Evolutionary conservation across 2,329 filamentous ascomycete species (phyloP).

Genomic region (Colletotrichum sp.): DNA sequence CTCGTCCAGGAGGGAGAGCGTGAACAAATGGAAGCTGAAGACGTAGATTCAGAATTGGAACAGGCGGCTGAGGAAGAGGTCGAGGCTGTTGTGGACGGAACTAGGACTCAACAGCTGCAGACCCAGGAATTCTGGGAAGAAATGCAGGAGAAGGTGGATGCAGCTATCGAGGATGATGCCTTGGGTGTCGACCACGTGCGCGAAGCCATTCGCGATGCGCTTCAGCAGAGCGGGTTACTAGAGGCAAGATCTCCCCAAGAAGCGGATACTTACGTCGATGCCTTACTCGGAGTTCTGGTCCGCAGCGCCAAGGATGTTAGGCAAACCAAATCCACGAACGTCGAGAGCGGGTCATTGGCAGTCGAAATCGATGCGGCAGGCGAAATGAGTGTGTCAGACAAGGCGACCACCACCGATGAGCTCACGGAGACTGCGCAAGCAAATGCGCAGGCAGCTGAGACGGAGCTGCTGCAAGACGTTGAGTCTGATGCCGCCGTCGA

Average conservation of each 20-base stretch:
- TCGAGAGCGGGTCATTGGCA: background rate
- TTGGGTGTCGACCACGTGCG: conserved; percentile 55
- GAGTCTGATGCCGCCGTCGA: background rate
- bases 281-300: conserved; percentile 54
- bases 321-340: background rate
- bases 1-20: conserved; percentile 38
- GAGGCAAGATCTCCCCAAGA: conserved; percentile 50
- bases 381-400: background rate
- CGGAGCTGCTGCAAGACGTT: background rate
- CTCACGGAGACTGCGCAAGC: background rate
- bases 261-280: conserved; percentile 52
- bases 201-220: conserved; percentile 59
- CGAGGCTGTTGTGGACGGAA: conserved; percentile 15
- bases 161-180: conserved; percentile 63
- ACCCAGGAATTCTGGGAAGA: conserved; percentile 56
- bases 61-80: conserved; percentile 10
- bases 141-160: conserved; percentile 59
- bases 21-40: background rate
- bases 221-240: conserved; percentile 60
- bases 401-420: background rate
- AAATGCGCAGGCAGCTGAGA: background rate
- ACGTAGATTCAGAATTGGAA: conserved; percentile 20
- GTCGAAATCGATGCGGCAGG: background rate
- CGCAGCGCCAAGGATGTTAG: conserved; percentile 23
- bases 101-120: conserved; percentile 26